phyloP scores from a whole-genome alignment of 768 basidiomycete genomes.

The Podaxis sp. region DNA sequence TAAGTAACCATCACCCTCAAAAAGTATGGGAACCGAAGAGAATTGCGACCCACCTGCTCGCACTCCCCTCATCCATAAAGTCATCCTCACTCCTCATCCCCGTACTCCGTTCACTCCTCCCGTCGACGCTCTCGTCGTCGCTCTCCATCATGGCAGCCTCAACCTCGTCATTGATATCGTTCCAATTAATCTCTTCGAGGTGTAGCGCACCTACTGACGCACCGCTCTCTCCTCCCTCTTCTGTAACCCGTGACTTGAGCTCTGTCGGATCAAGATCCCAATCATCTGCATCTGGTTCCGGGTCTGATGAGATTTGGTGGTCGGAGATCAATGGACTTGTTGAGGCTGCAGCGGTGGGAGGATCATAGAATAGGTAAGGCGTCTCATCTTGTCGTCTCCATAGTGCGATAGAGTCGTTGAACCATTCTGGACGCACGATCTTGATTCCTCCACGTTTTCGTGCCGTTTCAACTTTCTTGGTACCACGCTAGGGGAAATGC shows the following conservation, averaged over 20 bases:
- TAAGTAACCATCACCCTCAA: background rate
- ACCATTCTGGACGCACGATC: slow-evolving; percentile 88
- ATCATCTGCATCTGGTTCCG: slow-evolving; percentile 64
- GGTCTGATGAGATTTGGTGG: slow-evolving; percentile 54
- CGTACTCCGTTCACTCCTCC: slow-evolving; percentile 32
- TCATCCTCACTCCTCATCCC: slow-evolving; percentile 53
- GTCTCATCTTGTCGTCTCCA: slow-evolving; percentile 82
- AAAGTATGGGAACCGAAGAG: background rate
- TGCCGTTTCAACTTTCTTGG: slow-evolving; percentile 87
- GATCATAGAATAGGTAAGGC: slow-evolving; percentile 68
- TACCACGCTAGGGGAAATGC: slow-evolving; percentile 56
- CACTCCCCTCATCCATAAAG: slow-evolving; percentile 46
- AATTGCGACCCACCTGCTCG: background rate
- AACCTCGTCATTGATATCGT: slow-evolving; percentile 80
- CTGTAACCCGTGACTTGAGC: slow-evolving; percentile 21
- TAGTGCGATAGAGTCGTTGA: slow-evolving; percentile 83
- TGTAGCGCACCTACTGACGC: slow-evolving; percentile 31
- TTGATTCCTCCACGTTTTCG: slow-evolving; percentile 71
- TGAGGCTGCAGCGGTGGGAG: slow-evolving; percentile 28
- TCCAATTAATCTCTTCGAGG: slow-evolving; percentile 70
- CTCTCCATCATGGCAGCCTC: slow-evolving; percentile 84
- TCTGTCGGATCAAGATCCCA: slow-evolving; percentile 46
- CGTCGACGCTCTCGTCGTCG: slow-evolving; percentile 53
- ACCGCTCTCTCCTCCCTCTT: slow-evolving; percentile 15
- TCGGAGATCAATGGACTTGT: slow-evolving; percentile 17